Percentiles rank a stretch among this genome's conserved stretches.
These are phyloP conservation scores for Lachancea waltii DNA, from an alignment of 805 yeast species.

Conservation along the genomic window DNA sequence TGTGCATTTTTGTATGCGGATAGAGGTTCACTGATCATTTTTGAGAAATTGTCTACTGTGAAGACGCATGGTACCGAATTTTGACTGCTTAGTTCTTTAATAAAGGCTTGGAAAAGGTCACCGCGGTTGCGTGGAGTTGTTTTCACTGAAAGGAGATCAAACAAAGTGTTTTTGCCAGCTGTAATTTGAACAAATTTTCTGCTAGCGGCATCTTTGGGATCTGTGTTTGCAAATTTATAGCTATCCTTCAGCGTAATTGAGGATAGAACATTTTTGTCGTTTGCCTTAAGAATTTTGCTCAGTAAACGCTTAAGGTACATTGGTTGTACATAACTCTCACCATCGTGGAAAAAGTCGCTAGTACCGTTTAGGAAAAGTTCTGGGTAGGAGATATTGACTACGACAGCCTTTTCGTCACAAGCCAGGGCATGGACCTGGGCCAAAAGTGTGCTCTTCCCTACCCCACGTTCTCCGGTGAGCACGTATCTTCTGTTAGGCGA, in stretches of 20 bases:
- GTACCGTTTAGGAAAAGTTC: conserved; percentile 63
- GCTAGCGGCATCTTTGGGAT: conserved; percentile 26
- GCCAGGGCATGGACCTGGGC: conserved; percentile 44
- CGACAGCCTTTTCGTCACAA: conserved; percentile 45
- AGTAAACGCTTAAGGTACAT: conserved; percentile 62
- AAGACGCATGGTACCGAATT: conserved; percentile 50
- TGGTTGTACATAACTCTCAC: conserved; percentile 62
- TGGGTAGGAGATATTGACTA: conserved; percentile 61
- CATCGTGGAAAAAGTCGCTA: conserved; percentile 56
- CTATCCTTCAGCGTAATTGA: conserved; percentile 33
- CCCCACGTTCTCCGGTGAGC: conserved; percentile 65
- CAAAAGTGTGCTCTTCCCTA: conserved; percentile 70
- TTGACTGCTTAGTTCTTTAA: conserved; percentile 52
- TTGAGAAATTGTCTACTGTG: conserved; percentile 70
- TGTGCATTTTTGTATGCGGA: conserved; percentile 56
- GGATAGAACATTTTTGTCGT: conserved; percentile 34
- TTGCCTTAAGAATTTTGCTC: conserved; percentile 43
- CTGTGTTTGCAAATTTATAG: conserved; percentile 30
- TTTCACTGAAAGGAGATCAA: conserved; percentile 38
- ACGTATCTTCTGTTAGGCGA: conserved; percentile 42
- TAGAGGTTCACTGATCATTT: conserved; percentile 45
- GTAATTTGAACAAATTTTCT: conserved; percentile 27
- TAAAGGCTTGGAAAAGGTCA: conserved; percentile 45
- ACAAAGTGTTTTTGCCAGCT: conserved; percentile 32
- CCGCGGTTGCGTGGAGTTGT: conserved; percentile 36